Evolutionary conservation across 768 basidiomycete genomes (phyloP).

Genomic region (Lactarius quietus): DNA sequence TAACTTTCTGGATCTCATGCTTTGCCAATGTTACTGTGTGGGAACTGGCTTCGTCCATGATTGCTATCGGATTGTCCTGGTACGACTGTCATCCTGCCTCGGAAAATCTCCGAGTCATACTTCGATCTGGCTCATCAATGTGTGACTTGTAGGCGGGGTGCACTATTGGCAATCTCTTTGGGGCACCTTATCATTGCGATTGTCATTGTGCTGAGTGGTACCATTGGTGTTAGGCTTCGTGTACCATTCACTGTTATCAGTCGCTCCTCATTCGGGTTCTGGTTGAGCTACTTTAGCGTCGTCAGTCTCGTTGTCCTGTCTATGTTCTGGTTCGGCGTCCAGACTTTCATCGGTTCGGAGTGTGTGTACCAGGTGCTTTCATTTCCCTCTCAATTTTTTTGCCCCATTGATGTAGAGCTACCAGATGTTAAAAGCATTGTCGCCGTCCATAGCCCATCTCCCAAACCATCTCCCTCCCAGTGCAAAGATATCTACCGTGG

Average conservation of each 20-base stretch:
- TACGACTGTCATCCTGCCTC: conserved; percentile 29
- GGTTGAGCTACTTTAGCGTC: conserved; percentile 84
- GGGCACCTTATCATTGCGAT: conserved; percentile 72
- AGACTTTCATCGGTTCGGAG: conserved; percentile 58
- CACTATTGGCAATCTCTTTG: conserved; percentile 63
- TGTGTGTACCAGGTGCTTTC: conserved; percentile 56
- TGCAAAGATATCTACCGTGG: conserved; percentile 60
- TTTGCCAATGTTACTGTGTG: conserved; percentile 35
- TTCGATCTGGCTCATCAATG: not conserved
- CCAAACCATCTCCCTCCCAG: conserved; percentile 58
- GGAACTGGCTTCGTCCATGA: conserved; percentile 71
- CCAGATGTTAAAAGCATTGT: conserved; percentile 74
- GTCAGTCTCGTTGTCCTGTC: conserved; percentile 72
- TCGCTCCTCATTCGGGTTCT: conserved; percentile 85
- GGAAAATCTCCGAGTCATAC: not conserved
- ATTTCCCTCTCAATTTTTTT: not conserved
- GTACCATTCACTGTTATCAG: conserved; percentile 76
- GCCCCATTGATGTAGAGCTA: not conserved
- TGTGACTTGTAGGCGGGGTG: conserved; percentile 50
- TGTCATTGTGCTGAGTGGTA: conserved; percentile 75
- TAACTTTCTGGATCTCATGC: conserved; percentile 53
- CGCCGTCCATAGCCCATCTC: conserved; percentile 64
- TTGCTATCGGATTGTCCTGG: conserved; percentile 73
- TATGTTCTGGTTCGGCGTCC: conserved; percentile 83
- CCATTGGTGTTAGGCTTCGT: conserved; percentile 71